Base-by-base conservation (phyloP, 1,284 basidiomycete genomes). In the Apiotrichum montevideense region DNA sequence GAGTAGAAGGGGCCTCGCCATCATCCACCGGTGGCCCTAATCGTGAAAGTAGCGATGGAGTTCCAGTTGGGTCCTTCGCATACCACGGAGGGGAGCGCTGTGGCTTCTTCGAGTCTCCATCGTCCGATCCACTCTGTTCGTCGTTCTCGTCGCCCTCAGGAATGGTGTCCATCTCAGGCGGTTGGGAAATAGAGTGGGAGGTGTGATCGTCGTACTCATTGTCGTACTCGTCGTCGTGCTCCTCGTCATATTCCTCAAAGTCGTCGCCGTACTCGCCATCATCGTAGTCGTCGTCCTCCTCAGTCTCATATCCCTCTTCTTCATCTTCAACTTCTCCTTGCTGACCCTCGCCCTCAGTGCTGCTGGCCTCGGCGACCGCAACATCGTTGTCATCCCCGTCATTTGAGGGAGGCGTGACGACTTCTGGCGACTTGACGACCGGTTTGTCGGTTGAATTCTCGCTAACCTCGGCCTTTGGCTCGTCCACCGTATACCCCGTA, bases 31-130 rank as follows among this genome's bases (percentile, higher is more conserved):
- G 51, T 6, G 60, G 60, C 11, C 61, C 50, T 13, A 56, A 46
- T 34, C 55, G 63, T 11, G 45, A 58, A 39, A 55, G 52, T n/a
- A 43, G 45, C 11, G 51, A 45, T 4, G 41, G 41, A 4, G 43
- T 15, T 3, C 21, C 35, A 29, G 43, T 10, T 4, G 52, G 15
- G 10, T 15, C 29, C 7, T 40, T 55, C 9, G 59, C 61, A 41
- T 66, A 70, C 68, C 67, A 70, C 15, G 72, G 68, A 14, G 71
- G 71, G 9, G 70, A 73, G 48, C 66, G 67, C 2, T 59, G 55
- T 10, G 54, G 57, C 32, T 54, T 37, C 52, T 46, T 10, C 54
- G 21, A 45, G 54, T 55, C 58, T 21, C 37, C 57, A 8, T 62
- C 62, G 14, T 59, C 64, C 14, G 59, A 61, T n/a, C 13, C 41